Evolutionary conservation across 1,139 yeast species (phyloP), one percentile per base, ranked within the genome.

Genomic region (Suhomyces choctaworum): DNA sequence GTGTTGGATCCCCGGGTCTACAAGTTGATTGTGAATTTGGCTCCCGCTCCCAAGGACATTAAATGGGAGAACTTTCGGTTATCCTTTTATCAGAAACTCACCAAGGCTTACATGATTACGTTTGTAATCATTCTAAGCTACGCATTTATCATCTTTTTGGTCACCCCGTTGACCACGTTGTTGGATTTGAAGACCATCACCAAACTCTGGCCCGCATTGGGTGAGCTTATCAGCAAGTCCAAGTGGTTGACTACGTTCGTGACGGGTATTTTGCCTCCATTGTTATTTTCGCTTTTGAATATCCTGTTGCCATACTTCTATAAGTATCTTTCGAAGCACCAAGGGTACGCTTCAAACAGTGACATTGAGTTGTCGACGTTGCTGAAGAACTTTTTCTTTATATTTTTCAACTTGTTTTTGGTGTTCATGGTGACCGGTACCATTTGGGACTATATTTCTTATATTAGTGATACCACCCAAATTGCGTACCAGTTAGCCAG

Each of bases 381-480:
- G 10, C 76, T 84, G 41, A 87, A 88, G 64, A 87, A 88, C 60
- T 87, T 86, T 59, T 80, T 85, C 56, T 88, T 83, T 59, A 81
- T 86, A 25, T 87, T 88, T 56, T 86, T 87, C 54, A 87, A 86
- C 60, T 73, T 87, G 71, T 88, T 87, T 50, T 70, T 87, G 58
- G 88, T 87, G 37, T 87, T 87, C 60, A 84, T 94, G 7, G 73
- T 84, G 32, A 87, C 88, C 15, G 90, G 92, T 35, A 83, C 95
- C 1, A 78, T 80, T 17, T 66, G 80, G 28, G 79, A 78, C 45
- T 76, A 78, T 41, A 72, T 80, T 67, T 82, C 87, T 3, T 71
- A 81, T 37, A 66, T 84, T 25, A 79, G 82, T 40, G 94, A 85
- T 54, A 84, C 73, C 36, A 78, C 95, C 4, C 79, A 81, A 55